Base-by-base conservation (phyloP, 2,329 filamentous ascomycete species). In the Diaporthe caulivora region DNA sequence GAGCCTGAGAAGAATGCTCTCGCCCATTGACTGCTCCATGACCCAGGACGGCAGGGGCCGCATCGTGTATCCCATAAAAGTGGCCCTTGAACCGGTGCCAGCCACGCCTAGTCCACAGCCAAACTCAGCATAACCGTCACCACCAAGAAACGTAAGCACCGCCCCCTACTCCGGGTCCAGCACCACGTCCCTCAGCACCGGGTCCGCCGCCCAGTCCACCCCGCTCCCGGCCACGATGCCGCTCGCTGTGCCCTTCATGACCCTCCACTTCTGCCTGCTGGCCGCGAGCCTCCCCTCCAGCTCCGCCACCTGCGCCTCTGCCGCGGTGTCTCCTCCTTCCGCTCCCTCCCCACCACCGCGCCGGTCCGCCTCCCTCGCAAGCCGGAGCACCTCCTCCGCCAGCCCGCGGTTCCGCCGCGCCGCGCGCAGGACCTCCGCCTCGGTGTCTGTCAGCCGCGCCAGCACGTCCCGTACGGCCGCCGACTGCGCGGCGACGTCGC, bases 201-300 rank as follows among this genome's bases (percentile, higher is more conserved):
- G 87, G 81, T 97, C 91, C 53, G 88, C 85, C 17, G 90, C 91
- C 95, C 95, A 97, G 79, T 97, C 92, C 70, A 97, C 86, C 60
- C 95, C 95, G 81, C 94, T 97, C 3, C 93, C 94, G 7, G 91
- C 93, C 60, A 97, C 89, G 71, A 95, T 88, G 24, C 93, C 94
- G 78, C 93, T 93, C n/a, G 93, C 88, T 54, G 95, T 90, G 31
- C 90, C 93, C 83, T 96, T 97, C 81, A 96, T 89, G 26, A 92
- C 91, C 78, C 91, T 90, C 91, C 92, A 94, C 78, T 89, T 88
- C 76, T 91, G 90, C 75, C 89, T 89, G 80, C 91, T 92, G 29
- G 85, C 84, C 78, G 88, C 91, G 74, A 93, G 83, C 53, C 91
- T 87, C 8, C 80, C 83, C 78, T 94, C 90, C 15, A 92, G 83